Evolutionary conservation across 2,329 filamentous ascomycete species (phyloP), one percentile per base, ranked within the genome.

Genomic region (Colletotrichum agaves): DNA sequence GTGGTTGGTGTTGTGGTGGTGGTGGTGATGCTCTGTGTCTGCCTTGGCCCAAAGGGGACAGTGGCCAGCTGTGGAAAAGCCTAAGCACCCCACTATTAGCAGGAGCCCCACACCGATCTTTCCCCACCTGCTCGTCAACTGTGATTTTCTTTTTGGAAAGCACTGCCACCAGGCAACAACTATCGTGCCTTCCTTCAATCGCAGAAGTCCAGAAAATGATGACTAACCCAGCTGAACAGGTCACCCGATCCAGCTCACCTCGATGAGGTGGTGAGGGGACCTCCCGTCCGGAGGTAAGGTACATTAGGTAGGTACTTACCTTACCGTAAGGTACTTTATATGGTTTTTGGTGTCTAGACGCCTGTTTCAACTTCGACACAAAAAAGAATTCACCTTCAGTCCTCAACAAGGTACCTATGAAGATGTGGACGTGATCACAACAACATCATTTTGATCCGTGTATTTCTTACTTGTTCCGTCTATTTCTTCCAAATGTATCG

Each of bases 221-320:
- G 39, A 64, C 46, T 55, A 53, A 67, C 21, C 19, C 33, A 4
- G 7, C 15, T 12, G n/a, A 4, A 19, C n/a, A 52, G 47, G 39
- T 49, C 61, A 49, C 44, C 46, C 53, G 33, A 64, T 63, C 12
- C 44, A 21, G 65, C 55, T 67, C 53, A 39, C 58, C 57, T 44
- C 35, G 44, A 4, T 23, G 3, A 3, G 21, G 4, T 23, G 4
- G 21, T 23, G 21, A 23, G 21, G 21, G 21, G 21, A 23, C 21
- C 4, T 27, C n/a, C n/a, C n/a, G n/a, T n/a, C n/a, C n/a, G n/a
- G n/a, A n/a, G n/a, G n/a, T n/a, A n/a, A n/a, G n/a, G n/a, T n/a
- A n/a, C n/a, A n/a, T n/a, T n/a, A n/a, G 23, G 23, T 6, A 27
- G 5, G 23, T 27, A 27, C 23, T 6, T 27, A 5, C 23, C 46